Evolutionary conservation across 2,329 filamentous ascomycete species (phyloP), one percentile per base, ranked within the genome.

Genomic region (Stylonectria norvegica): DNA sequence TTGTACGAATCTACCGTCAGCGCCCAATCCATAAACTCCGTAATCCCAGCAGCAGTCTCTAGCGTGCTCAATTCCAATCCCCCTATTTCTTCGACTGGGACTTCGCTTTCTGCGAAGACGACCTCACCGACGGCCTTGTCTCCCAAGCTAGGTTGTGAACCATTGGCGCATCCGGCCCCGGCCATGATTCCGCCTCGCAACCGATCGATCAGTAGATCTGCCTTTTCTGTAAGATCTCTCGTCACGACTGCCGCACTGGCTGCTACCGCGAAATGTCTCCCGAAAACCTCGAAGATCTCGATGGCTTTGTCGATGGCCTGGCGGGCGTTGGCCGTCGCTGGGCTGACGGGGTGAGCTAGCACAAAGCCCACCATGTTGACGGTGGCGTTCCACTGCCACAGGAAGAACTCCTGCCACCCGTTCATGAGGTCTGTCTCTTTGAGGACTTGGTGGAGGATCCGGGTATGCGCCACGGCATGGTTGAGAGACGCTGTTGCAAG

Each of bases 221-320:
- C 50, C 38, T 57, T 56, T 33, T 34, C 37, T 2, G 46, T 32
- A 2, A 59, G 39, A 8, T 55, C 51, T 15, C 49, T 47, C 54
- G 36, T 75, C 68, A 67, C 41, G 2, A 56, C 59, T 5, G 64
- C 63, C 1, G 65, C 63, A 11, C 61, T 47, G 4, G 62, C 61
- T 15, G 63, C 61, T 39, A 67, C 65, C 14, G 55, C 72, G 39
- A 71, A 78, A 48, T 63, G 61, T 11, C 35, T 35, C n/a, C 61
- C 49, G 50, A 67, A 52, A 37, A 60, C 34, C 38, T 67, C 52
- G 56, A 69, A 55, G 1, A 60, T 46, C 55, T 64, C 36, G 54
- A 73, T 34, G 59, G 69, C 47, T 60, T 67, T 49, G 56, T 62
- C 47, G 56, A 72, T 48, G 10, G 61, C 57, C 18, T 38, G 33